Evolutionary conservation across 2,329 filamentous ascomycete species (phyloP), one percentile per base, ranked within the genome.

Genomic region (Neopestalotiopsis clavispora): DNA sequence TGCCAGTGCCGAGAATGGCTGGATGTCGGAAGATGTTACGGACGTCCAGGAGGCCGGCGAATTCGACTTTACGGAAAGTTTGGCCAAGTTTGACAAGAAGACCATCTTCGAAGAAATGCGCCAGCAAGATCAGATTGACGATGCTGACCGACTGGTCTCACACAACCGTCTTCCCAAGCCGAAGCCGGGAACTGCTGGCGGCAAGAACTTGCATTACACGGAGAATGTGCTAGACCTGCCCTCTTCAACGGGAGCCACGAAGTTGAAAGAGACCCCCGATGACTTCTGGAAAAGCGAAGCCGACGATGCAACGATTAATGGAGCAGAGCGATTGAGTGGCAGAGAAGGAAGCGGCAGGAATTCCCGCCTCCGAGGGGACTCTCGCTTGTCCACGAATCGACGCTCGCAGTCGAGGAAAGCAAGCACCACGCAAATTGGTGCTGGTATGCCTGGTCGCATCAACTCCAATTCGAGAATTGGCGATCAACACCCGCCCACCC

Each of bases 21-120:
- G 95, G 95, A 94, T 94, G 4, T 98, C 95, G 0, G 96, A 98
- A 77, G 95, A 98, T 76, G 95, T 95, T 28, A 98, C 94, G 0
- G 96, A 98, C 77, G 93, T 96, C 28, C 93, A 95, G 80, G 95
- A 97, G 77, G 89, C 96, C 85, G 94, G 93, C 12, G 96, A 98
- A 70, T 98, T 98, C 75, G 95, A 98, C 79, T 98, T 98, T 75
- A 91, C 93, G 74, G 91, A 90, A 67, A 94, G 94, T 72, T 85
- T 98, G 40, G 95, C 94, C 61, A 97, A 97, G 77, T 98, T 98
- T 75, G 95, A 98, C 83, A 98, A 98, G 83, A 90, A 92, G 68
- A 91, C 91, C 1, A 90, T 98, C 9, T 99, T 99, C 78, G 92
- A 95, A 72, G 92, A 98, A 80, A 96, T 98, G 80, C 88, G 94